Percentiles rank a stretch among this genome's conserved stretches.
Conservation (phyloP, 352 stramenopile genomes). For the Phytophthora constricta region DNA sequence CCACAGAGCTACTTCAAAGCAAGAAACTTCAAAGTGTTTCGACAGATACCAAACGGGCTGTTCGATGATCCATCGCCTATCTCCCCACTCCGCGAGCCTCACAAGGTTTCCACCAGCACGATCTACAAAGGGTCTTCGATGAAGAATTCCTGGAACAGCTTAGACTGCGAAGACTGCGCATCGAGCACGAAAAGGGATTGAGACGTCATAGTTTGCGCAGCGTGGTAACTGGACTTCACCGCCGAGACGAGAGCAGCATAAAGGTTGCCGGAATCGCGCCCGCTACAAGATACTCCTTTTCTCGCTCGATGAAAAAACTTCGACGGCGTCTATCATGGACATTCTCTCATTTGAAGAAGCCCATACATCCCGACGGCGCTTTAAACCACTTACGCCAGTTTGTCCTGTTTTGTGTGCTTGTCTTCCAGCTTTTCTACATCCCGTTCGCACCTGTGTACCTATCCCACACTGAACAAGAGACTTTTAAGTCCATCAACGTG, state of each 20-base stretch:
- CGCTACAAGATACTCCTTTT: slow-evolving; percentile 1
- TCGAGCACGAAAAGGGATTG: background rate
- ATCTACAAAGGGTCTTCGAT: background rate
- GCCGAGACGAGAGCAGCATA: background rate
- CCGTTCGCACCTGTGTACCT: slow-evolving; percentile 4
- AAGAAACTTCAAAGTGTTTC: background rate
- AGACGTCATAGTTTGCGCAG: background rate
- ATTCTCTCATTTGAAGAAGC: background rate
- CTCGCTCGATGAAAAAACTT: slow-evolving; percentile 1
- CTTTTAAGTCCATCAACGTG: background rate
- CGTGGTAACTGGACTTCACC: background rate
- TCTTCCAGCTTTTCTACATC: slow-evolving; percentile 9
- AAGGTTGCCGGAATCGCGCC: background rate
- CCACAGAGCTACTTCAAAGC: background rate
- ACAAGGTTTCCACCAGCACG: slow-evolving; percentile 5
- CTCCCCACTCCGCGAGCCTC: background rate
- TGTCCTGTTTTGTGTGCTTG: background rate
- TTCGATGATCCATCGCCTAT: background rate
- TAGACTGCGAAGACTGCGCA: background rate
- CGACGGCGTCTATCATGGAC: background rate
- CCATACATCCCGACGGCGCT: background rate
- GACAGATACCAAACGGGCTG: background rate
- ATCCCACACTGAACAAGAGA: background rate
- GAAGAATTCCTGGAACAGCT: slow-evolving; percentile 6
- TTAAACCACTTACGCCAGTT: background rate